These are phyloP conservation scores for Vitis labrusca DNA, from an alignment of 164 flowering plant genomes.

Conservation along the genomic window DNA sequence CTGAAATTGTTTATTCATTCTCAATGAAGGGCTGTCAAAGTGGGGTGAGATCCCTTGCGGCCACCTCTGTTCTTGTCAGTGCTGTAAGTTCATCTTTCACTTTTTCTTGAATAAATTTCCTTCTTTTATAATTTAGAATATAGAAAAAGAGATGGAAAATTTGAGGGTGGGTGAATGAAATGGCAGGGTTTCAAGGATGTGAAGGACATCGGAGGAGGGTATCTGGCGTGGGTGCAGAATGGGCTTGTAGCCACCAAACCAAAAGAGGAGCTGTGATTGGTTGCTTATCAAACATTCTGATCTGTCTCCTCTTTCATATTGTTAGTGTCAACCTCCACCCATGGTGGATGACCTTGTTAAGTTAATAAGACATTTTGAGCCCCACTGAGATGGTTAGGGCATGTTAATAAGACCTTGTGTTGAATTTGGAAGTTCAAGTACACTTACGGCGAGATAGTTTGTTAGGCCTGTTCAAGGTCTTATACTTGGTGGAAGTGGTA, in stretches of 20 bases:
- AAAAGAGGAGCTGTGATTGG: background rate
- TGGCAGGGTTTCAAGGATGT: constrained; percentile 70
- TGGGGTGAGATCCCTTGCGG: constrained; percentile 72
- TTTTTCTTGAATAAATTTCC: background rate
- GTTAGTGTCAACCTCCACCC: too few species aligned
- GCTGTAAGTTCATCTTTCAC: constrained; percentile 41
- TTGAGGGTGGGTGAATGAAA: background rate
- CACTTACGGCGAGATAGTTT: too few species aligned
- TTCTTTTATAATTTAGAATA: too few species aligned
- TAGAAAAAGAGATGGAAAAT: background rate
- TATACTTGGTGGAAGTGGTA: too few species aligned
- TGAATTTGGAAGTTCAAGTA: too few species aligned
- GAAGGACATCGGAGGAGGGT: constrained; percentile 84
- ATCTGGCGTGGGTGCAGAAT: constrained; percentile 65
- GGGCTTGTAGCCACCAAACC: constrained; percentile 27
- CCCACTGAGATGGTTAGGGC: too few species aligned
- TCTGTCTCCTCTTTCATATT: too few species aligned
- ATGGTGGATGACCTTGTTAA: too few species aligned
- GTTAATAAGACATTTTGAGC: too few species aligned
- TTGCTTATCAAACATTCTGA: too few species aligned
- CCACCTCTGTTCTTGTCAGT: constrained; percentile 54
- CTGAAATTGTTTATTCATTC: background rate
- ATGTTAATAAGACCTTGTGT: too few species aligned
- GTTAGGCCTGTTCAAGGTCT: too few species aligned
- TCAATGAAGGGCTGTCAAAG: constrained; percentile 68